A percentile compares a stretch with the other conserved stretches of the same genome.
These are phyloP conservation scores for Volvox africanus DNA, from an alignment of 139 green algal species.

Conservation along the genomic window DNA sequence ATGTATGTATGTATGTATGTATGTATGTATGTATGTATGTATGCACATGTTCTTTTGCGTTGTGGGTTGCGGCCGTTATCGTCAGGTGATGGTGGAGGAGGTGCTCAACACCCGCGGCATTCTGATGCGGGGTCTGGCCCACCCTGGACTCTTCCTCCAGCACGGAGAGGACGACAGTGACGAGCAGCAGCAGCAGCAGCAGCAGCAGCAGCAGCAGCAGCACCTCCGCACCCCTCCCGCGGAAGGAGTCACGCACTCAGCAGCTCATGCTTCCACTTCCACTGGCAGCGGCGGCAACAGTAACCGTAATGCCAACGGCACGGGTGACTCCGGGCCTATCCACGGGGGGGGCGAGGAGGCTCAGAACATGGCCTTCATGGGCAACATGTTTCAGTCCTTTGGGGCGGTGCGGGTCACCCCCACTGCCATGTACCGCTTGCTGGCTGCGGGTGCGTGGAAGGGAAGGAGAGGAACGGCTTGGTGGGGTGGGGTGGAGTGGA, in stretches of 20 bases:
- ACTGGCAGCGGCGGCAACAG: not conserved
- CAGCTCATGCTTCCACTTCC: too few species aligned
- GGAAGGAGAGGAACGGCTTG: not conserved
- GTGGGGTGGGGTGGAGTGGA: too few species aligned
- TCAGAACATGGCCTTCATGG: slow-evolving; percentile 4
- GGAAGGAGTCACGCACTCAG: too few species aligned
- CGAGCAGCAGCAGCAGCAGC: not conserved
- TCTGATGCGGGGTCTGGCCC: slow-evolving; percentile 84
- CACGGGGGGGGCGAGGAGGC: not conserved
- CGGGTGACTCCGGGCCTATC: too few species aligned
- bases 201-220: not conserved
- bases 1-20: not conserved
- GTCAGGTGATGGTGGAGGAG: slow-evolving; percentile 59
- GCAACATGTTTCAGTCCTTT: slow-evolving; percentile 81
- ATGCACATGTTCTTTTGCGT: not conserved
- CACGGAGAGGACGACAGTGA: not conserved
- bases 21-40: not conserved
- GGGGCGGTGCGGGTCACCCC: slow-evolving; percentile 81
- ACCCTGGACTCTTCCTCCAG: slow-evolving; percentile 67
- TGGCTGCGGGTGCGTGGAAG: slow-evolving; percentile 2
- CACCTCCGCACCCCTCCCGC: too few species aligned
- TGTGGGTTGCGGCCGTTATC: too few species aligned
- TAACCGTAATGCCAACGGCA: not conserved
- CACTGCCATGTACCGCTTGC: slow-evolving; percentile 50
- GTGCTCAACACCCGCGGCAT: slow-evolving; percentile 76